Evolutionary conservation across 2,329 filamentous ascomycete genomes (phyloP).

Genomic region (Ophiosphaerella herpotricha): DNA sequence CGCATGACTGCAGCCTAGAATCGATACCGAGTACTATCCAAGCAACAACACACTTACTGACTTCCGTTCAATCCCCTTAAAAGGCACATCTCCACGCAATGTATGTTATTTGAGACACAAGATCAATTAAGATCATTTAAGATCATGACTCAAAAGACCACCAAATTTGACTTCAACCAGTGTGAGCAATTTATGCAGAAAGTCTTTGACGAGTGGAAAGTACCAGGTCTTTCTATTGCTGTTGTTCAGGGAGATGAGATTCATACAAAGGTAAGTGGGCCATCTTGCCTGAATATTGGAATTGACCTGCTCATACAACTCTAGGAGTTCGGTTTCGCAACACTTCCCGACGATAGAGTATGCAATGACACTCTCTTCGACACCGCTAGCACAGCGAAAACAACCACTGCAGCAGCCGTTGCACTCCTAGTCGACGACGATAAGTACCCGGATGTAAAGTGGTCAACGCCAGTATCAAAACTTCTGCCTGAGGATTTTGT

Average conservation of each 20-base stretch:
- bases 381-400: conserved; percentile 62
- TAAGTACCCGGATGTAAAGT: conserved; percentile 48
- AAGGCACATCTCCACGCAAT: too few relatives aligned
- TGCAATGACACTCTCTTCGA: conserved; percentile 57
- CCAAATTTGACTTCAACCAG: conserved; percentile 1
- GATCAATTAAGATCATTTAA: neutral
- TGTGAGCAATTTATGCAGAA: conserved; percentile 24
- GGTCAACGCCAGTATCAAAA: conserved; percentile 54
- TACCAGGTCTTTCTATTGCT: conserved; percentile 56
- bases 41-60: too few relatives aligned
- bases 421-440: conserved; percentile 54
- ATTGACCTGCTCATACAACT: conserved; percentile 3
- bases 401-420: conserved; percentile 57
- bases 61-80: too few relatives aligned
- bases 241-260: conserved; percentile 54
- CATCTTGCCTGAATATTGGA: neutral
- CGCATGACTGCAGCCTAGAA: too few relatives aligned
- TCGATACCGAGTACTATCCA: too few relatives aligned
- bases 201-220: conserved; percentile 50
- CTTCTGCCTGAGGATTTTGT: conserved; percentile 60
- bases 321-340: conserved; percentile 41
- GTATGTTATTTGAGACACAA: too few relatives aligned
- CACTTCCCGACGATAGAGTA: conserved; percentile 32
- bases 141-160: conserved; percentile 3
- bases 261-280: conserved; percentile 41